Evolutionary conservation across 2,329 filamentous ascomycete genomes (phyloP), one percentile per base, ranked within the genome.

Genomic region (Claviceps sp.): DNA sequence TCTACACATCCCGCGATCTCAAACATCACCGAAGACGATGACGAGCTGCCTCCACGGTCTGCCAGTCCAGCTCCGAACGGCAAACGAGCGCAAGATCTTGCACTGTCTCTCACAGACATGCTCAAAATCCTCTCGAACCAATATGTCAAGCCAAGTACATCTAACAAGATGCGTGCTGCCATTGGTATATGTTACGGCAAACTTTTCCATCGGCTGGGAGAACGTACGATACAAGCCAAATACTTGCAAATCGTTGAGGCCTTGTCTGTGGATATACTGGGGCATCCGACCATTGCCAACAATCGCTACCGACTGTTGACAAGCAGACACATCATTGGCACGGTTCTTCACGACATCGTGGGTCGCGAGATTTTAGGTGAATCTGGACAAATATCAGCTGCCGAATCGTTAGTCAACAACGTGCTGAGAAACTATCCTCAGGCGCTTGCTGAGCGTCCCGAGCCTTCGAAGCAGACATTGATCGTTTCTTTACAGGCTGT

Each of bases 381-480:
- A 66, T 88, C 87, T 14, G 90, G 89, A 7, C 91, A 96, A 62
- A 74, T 91, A 54, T 82, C 85, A 59, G 89, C 88, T 30, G 87
- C 89, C 6, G 88, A 83, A 60, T 80, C 81, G 55, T 70, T 98
- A 50, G 81, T 96, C 62, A 95, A 95, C 64, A 84, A 89, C 53
- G 76, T 96, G 46, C 75, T 98, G 48, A 97, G 95, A 65, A 93
- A 97, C 64, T 97, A 95, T 59, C 91, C 93, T 0, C 89, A 95
- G 65, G 84, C 85, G 5, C 70, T 95, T 47, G 87, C 90, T 60
- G 91, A 97, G 65, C 81, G 87, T 42, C 81, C 85, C 1, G 91
- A 97, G 65, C 93, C 93, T 6, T 84, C 82, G 47, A 98, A 98
- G 67, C 83, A 94, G 61, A 84, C 84, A 1, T 70, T 98, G 41